A percentile compares a stretch with the other conserved stretches of the same genome.
Conservation (phyloP, 2,329 filamentous ascomycete species). For the Claviceps monticola region DNA sequence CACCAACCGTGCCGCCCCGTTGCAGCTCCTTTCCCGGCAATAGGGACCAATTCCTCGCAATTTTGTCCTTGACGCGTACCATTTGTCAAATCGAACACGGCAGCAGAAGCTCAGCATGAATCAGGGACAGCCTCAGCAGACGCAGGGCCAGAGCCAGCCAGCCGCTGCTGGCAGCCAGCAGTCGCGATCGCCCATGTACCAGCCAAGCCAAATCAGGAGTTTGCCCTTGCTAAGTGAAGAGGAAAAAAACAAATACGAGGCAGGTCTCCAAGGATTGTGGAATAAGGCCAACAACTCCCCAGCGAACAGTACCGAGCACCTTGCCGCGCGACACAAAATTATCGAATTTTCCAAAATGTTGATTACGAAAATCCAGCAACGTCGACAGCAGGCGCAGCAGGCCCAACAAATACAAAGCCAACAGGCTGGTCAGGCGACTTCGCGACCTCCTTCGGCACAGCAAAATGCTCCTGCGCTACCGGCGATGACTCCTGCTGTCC, state of each 20-base stretch:
- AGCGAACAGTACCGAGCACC: slow-evolving; percentile 33
- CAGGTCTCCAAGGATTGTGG: slow-evolving; percentile 41
- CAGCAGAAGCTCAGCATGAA: slow-evolving; percentile 11
- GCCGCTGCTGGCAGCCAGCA: slow-evolving; percentile 12
- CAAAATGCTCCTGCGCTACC: slow-evolving; percentile 7
- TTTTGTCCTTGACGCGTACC: neutral
- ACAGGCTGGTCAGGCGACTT: slow-evolving; percentile 10
- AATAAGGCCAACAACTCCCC: slow-evolving; percentile 33
- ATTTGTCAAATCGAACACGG: neutral
- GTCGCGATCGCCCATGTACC: slow-evolving; percentile 28
- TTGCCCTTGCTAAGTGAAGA: slow-evolving; percentile 36
- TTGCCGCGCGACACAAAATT: slow-evolving; percentile 42
- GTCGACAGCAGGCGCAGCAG: slow-evolving; percentile 19
- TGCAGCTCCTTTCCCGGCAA: neutral
- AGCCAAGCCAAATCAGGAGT: slow-evolving; percentile 36
- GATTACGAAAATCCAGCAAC: slow-evolving; percentile 33
- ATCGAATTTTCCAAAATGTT: slow-evolving; percentile 47
- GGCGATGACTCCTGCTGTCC: slow-evolving; percentile 8
- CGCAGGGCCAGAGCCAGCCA: slow-evolving; percentile 12
- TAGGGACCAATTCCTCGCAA: neutral
- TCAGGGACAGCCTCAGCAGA: slow-evolving; percentile 12
- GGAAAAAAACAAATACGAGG: slow-evolving; percentile 46
- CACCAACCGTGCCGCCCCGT: neutral
- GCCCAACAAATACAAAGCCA: slow-evolving; percentile 15
- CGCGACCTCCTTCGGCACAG: slow-evolving; percentile 11